Evolutionary conservation across 179 eudicot species (phyloP).

Genomic region (Vitellaria paradoxa): DNA sequence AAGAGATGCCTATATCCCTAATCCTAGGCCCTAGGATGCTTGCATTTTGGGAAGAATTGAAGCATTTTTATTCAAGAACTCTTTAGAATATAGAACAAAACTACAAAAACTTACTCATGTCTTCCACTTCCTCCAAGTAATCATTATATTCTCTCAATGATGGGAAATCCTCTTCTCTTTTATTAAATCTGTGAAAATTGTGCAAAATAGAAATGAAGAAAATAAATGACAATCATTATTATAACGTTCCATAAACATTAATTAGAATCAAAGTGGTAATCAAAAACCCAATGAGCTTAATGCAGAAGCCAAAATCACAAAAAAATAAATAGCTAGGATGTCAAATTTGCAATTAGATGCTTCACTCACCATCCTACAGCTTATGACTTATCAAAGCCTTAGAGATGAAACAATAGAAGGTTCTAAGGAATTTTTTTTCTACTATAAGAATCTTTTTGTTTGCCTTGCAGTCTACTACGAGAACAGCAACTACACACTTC

Average conservation of each 20-base stretch:
- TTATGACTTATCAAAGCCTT: too few relatives aligned
- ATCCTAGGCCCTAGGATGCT: background rate
- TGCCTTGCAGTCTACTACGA: background rate
- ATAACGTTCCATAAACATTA: background rate
- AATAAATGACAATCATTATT: background rate
- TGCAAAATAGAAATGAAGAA: background rate
- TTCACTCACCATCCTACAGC: background rate
- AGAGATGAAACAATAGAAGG: background rate
- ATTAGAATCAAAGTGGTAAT: background rate
- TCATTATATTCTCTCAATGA: slow-evolving; percentile 90
- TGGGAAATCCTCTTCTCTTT: slow-evolving; percentile 86
- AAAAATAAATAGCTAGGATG: background rate
- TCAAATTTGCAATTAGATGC: background rate
- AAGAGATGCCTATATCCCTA: background rate
- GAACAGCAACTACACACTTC: background rate
- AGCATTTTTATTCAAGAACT: background rate
- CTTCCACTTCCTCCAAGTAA: slow-evolving; percentile 94
- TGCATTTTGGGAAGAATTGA: background rate
- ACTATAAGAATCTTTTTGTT: background rate
- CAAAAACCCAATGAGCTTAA: background rate
- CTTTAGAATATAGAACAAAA: background rate
- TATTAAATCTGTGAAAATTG: slow-evolving; percentile 59
- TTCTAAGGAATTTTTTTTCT: background rate
- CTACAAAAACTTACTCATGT: slow-evolving; percentile 70
- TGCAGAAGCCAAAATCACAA: background rate